phyloP scores from a whole-genome alignment of 1,284 basidiomycete genomes.

The Ustilago vetiveriae region DNA sequence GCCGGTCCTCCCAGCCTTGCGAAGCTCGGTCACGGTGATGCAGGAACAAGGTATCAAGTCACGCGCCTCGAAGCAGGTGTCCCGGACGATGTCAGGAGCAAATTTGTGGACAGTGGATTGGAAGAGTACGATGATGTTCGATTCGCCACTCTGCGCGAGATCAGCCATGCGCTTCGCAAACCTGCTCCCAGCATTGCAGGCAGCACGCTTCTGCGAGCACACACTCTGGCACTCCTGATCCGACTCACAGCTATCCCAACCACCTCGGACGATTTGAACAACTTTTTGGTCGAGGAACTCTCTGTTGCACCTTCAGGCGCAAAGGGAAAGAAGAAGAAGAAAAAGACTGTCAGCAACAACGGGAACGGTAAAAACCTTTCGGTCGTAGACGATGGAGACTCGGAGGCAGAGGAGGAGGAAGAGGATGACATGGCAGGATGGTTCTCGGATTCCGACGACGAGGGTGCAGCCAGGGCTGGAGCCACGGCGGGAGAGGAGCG shows the following conservation, averaged over 20 bases:
- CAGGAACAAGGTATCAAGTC: constrained; percentile 30
- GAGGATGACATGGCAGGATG: constrained; percentile 71
- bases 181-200: constrained; percentile 37
- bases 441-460: constrained; percentile 62
- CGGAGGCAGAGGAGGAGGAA: constrained; percentile 52
- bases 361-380: constrained; percentile 36
- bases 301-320: constrained; percentile 20
- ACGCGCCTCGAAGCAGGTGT: constrained; percentile 30
- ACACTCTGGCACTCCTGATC: constrained; percentile 81
- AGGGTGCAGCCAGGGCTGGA: constrained; percentile 60
- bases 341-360: constrained; percentile 30
- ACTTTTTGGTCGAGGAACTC: constrained; percentile 77
- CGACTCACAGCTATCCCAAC: constrained; percentile 84
- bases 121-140: constrained; percentile 76
- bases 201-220: constrained; percentile 69
- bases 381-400: constrained; percentile 61
- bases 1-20: constrained; percentile 41
- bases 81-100: constrained; percentile 48
- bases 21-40: constrained; percentile 30
- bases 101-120: constrained; percentile 54
- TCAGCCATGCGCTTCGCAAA: constrained; percentile 67
- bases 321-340: constrained; percentile 30
- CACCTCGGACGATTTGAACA: constrained; percentile 77
- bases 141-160: constrained; percentile 90
- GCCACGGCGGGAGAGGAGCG: constrained; percentile 35